phyloP scores from a whole-genome alignment of 495 filamentous ascomycete genomes.

The Clohesyomyces aquaticus region DNA sequence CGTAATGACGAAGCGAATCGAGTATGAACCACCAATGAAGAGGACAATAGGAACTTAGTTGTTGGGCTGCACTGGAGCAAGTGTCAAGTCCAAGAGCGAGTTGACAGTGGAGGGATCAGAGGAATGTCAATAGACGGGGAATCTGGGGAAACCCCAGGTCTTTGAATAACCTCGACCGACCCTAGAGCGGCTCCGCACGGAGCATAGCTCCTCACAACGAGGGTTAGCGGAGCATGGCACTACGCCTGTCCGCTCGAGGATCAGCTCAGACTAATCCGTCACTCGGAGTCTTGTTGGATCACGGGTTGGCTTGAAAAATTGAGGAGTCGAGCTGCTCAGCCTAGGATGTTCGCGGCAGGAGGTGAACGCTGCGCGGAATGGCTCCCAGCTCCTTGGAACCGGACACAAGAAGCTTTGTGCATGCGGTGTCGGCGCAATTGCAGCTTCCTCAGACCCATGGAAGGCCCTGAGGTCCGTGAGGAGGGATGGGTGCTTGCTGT shows the following conservation, averaged over 20 bases:
- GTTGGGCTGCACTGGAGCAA: neutral
- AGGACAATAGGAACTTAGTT: neutral
- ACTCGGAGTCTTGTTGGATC: neutral
- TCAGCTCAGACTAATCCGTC: neutral
- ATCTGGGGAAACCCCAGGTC: slow-evolving; percentile 16
- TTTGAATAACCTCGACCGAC: slow-evolving; percentile 23
- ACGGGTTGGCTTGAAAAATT: neutral
- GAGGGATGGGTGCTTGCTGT: neutral
- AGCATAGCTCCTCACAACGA: neutral
- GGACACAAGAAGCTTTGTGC: neutral
- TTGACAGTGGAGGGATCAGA: neutral
- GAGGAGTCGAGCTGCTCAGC: slow-evolving; percentile 10
- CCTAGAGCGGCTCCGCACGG: slow-evolving; percentile 33
- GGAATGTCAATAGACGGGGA: neutral
- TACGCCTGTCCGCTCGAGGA: neutral
- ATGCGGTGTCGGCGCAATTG: neutral
- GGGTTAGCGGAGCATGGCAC: neutral
- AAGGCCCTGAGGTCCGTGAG: neutral
- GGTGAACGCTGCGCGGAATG: neutral
- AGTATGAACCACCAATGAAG: too few species aligned
- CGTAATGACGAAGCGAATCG: neutral
- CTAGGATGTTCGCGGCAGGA: slow-evolving; percentile 15
- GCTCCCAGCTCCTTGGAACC: neutral
- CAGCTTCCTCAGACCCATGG: slow-evolving; percentile 10
- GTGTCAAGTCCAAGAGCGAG: neutral